These are phyloP conservation scores for Iberis amara DNA, from an alignment of 441 rosid species.

Conservation along the genomic window DNA sequence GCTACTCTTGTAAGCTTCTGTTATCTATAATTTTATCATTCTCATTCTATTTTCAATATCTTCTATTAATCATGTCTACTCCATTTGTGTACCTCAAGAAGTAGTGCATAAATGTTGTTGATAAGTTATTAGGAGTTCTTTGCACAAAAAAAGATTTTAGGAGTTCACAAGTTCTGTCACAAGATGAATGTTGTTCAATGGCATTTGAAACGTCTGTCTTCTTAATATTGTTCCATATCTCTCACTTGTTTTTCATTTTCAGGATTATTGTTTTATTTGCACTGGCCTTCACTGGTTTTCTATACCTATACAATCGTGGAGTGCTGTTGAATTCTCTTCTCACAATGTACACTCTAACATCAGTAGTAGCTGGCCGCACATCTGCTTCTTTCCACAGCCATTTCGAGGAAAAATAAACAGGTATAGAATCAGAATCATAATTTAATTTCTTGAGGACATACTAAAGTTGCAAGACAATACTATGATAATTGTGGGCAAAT, in stretches of 20 bases:
- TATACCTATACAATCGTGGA: constrained; percentile 75
- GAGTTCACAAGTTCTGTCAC: too few relatives aligned
- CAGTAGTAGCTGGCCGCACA: constrained; percentile 59
- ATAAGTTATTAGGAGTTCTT: too few relatives aligned
- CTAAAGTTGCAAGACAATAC: background rate
- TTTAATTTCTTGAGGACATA: constrained; percentile 13
- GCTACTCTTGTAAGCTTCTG: constrained; percentile 56
- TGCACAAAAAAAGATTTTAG: too few relatives aligned
- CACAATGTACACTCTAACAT: constrained; percentile 51
- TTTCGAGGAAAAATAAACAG: constrained; percentile 64
- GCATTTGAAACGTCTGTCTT: background rate
- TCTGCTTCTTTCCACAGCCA: constrained; percentile 61
- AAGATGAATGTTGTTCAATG: constrained; percentile 2
- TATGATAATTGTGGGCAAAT: constrained; percentile 41
- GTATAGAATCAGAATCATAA: constrained; percentile 55
- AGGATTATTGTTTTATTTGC: constrained; percentile 54
- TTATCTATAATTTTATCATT: too few relatives aligned
- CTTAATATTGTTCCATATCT: background rate
- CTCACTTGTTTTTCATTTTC: constrained; percentile 19
- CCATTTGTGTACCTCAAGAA: too few relatives aligned
- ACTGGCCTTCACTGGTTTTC: constrained; percentile 52
- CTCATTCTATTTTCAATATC: too few relatives aligned
- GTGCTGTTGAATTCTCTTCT: constrained; percentile 50
- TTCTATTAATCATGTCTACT: too few relatives aligned
- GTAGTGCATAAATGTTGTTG: too few relatives aligned